A percentile compares a stretch with the other conserved stretches of the same genome.
phyloP scores from a whole-genome alignment of 345 rosid genomes.

The Eucalyptus virginea region DNA sequence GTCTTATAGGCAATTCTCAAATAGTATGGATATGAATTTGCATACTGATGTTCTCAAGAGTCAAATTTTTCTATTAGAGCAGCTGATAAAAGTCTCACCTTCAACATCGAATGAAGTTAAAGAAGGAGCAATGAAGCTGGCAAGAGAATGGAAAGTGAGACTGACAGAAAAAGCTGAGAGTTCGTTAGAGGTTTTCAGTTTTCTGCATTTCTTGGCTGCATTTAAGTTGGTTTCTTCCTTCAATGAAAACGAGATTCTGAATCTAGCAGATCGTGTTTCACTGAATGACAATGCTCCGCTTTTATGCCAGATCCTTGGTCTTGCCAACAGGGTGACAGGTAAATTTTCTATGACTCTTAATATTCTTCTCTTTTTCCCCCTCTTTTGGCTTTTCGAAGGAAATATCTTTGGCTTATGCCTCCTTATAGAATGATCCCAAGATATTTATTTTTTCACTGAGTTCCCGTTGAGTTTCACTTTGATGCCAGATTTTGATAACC shows the following conservation, averaged over 20 bases:
- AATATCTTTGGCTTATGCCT: not conserved
- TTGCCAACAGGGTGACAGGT: not conserved
- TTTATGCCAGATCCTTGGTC: conserved; percentile 13
- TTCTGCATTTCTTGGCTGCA: conserved; percentile 23
- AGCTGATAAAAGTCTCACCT: conserved; percentile 17
- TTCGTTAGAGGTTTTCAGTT: conserved; percentile 19
- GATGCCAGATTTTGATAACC: not conserved
- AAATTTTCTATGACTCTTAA: not conserved
- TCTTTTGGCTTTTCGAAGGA: not conserved
- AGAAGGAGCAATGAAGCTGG: conserved; percentile 17
- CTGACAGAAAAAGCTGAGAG: conserved; percentile 1
- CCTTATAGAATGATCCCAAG: not conserved
- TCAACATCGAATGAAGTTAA: conserved; percentile 3
- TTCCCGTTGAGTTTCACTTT: not conserved
- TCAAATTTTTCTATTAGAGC: conserved; percentile 29
- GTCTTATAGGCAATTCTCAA: conserved; percentile 8
- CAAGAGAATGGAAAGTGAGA: conserved; percentile 22
- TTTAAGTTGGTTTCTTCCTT: conserved; percentile 19
- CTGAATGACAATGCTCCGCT: conserved; percentile 3
- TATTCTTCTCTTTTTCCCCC: not conserved
- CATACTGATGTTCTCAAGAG: conserved; percentile 9
- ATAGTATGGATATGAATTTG: not conserved
- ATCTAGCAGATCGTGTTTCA: conserved; percentile 5
- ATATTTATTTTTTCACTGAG: not conserved
- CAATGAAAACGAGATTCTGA: conserved; percentile 2